A percentile compares a stretch with the other conserved stretches of the same genome.
phyloP scores from a whole-genome alignment of 2,329 filamentous ascomycete species.

The Penicillium expansum region DNA sequence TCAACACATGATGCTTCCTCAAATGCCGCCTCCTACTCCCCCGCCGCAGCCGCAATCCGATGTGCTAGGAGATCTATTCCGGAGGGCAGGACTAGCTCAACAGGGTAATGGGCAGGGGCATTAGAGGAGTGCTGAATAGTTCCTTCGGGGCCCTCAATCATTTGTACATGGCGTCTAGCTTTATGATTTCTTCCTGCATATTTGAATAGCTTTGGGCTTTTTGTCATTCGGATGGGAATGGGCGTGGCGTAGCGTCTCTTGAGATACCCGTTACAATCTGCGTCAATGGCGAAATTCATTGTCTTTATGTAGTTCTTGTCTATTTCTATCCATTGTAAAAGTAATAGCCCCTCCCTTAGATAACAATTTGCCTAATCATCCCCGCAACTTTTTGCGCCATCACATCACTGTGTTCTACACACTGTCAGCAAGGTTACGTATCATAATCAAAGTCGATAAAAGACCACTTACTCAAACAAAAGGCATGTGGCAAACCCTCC shows the following conservation, averaged over 20 bases:
- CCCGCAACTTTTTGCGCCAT: conserved; percentile 52
- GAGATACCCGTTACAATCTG: conserved; percentile 25
- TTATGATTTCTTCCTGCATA: conserved; percentile 5
- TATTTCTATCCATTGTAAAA: background rate
- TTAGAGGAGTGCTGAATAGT: background rate
- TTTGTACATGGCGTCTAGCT: conserved; percentile 12
- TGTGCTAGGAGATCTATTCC: conserved; percentile 45
- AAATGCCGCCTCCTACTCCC: conserved; percentile 8
- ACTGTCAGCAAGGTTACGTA: conserved; percentile 7
- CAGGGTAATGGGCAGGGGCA: conserved; percentile 21
- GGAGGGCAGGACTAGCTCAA: conserved; percentile 41
- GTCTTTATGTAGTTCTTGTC: conserved; percentile 2
- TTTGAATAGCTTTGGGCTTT: background rate
- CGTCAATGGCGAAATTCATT: conserved; percentile 9
- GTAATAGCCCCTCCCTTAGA: background rate
- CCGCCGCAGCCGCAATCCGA: conserved; percentile 29
- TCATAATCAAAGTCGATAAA: background rate
- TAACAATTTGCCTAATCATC: conserved; percentile 48
- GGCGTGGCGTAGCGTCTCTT: conserved; percentile 14
- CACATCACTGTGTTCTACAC: conserved; percentile 41
- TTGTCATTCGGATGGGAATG: background rate
- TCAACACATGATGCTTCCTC: conserved; percentile 12
- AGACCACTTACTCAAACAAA: conserved; percentile 51
- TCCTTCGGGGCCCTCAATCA: background rate
- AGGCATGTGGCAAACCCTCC: conserved; percentile 56